These are phyloP conservation scores for Dentipellis fragilis DNA, from an alignment of 768 basidiomycete species.

Conservation along the genomic window DNA sequence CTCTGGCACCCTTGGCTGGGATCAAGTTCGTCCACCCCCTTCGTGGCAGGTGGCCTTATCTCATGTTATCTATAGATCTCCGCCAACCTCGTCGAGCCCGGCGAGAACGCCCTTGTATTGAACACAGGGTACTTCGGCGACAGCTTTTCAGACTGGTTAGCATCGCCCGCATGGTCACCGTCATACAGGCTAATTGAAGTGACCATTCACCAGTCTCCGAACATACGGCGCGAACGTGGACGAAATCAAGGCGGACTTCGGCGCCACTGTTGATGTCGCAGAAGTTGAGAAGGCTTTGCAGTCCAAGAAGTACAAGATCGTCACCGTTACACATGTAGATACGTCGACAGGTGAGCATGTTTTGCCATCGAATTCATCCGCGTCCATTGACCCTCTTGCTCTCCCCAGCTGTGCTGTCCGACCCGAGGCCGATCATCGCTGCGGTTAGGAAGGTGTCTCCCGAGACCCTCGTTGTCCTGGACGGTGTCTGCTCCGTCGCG, in stretches of 20 bases:
- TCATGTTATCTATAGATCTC: constrained; percentile 44
- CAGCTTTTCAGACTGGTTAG: constrained; percentile 78
- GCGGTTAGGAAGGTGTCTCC: constrained; percentile 72
- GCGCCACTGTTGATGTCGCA: constrained; percentile 52
- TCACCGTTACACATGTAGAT: constrained; percentile 94
- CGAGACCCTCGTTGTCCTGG: constrained; percentile 76
- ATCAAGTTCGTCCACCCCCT: constrained; percentile 45
- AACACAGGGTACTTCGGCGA: constrained; percentile 94
- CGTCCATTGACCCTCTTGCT: not conserved
- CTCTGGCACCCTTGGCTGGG: constrained; percentile 95
- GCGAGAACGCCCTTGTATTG: constrained; percentile 72
- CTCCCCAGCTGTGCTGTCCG: constrained; percentile 66
- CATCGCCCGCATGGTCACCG: constrained; percentile 8
- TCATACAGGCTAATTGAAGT: not conserved
- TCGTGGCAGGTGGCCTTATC: not conserved
- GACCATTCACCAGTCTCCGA: constrained; percentile 42
- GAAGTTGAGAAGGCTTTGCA: constrained; percentile 62
- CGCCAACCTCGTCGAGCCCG: constrained; percentile 79
- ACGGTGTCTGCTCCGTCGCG: constrained; percentile 95
- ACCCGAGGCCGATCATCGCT: constrained; percentile 67
- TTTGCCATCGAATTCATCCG: no score
- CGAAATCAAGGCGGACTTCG: constrained; percentile 75
- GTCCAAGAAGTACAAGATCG: constrained; percentile 74
- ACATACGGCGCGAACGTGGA: constrained; percentile 86
- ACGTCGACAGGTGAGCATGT: constrained; percentile 58